A percentile compares a stretch with the other conserved stretches of the same genome.
Conservation (phyloP, 2,329 filamentous ascomycete species). For the Phyllosticta citriasiana region DNA sequence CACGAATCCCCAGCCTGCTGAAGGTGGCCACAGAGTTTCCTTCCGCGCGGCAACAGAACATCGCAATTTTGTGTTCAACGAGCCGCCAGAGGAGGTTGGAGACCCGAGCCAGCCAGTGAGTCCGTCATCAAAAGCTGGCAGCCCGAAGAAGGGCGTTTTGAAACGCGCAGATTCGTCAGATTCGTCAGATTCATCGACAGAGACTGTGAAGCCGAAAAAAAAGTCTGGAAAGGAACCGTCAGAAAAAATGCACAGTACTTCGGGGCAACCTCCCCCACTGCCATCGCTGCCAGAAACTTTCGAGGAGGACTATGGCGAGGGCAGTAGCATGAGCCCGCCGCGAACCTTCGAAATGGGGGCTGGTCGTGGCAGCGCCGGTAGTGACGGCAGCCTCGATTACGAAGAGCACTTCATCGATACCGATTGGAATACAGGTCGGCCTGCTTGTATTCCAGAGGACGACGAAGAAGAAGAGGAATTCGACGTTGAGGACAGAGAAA, state of each 20-base stretch:
- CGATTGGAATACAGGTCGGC: not conserved
- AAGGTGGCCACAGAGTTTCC: not conserved
- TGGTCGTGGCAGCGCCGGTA: too few relatives aligned
- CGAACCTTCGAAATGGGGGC: too few relatives aligned
- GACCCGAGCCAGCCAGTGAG: not conserved
- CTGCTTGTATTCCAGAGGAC: not conserved
- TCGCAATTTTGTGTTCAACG: not conserved
- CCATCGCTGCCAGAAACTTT: too few relatives aligned
- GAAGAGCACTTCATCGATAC: too few relatives aligned
- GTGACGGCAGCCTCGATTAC: too few relatives aligned
- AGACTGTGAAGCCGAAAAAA: too few relatives aligned
- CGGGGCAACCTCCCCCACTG: too few relatives aligned
- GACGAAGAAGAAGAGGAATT: not conserved
- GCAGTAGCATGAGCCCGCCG: too few relatives aligned
- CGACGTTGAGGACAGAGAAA: not conserved
- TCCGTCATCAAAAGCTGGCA: not conserved
- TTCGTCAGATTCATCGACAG: too few relatives aligned
- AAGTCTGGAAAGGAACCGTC: too few relatives aligned
- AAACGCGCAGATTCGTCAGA: not conserved
- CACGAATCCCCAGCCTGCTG: not conserved
- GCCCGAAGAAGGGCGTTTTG: not conserved
- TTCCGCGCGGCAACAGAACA: not conserved
- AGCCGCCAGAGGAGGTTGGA: not conserved
- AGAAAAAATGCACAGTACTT: too few relatives aligned
- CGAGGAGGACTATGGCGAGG: too few relatives aligned